These are phyloP conservation scores for Cerioporus squamosus DNA, from an alignment of 1,284 basidiomycete species.

Conservation along the genomic window DNA sequence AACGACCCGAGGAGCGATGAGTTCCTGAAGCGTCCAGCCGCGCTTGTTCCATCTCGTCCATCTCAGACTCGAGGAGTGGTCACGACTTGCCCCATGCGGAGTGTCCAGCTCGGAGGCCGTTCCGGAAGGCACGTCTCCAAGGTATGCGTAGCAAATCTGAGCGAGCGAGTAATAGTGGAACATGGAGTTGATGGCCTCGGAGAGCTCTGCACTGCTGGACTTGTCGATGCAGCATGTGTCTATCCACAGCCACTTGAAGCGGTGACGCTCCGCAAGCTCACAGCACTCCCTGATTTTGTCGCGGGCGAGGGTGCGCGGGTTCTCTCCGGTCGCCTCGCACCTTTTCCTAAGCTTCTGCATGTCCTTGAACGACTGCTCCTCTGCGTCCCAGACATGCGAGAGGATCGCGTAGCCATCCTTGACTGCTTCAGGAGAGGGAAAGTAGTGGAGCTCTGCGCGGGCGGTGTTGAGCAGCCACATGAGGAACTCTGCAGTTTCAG, in stretches of 20 bases:
- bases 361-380: background rate
- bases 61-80: background rate
- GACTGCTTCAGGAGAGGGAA: background rate
- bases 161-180: background rate
- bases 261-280: background rate
- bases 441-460: background rate
- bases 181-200: constrained; percentile 8
- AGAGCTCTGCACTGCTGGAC: constrained; percentile 4
- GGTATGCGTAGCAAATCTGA: background rate
- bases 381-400: background rate
- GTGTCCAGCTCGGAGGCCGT: background rate
- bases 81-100: background rate
- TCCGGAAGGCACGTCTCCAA: background rate
- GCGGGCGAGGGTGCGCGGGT: background rate
- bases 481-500: too few species aligned
- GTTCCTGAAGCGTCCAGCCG: background rate
- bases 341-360: background rate
- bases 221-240: constrained; percentile 7
- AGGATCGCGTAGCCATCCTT: background rate
- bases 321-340: background rate
- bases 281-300: background rate
- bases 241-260: constrained; percentile 5
- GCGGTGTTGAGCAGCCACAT: background rate
- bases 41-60: background rate
- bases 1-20: background rate